Base-by-base conservation (phyloP, 306 rosid species). In the Hylodesmum podocarpum region DNA sequence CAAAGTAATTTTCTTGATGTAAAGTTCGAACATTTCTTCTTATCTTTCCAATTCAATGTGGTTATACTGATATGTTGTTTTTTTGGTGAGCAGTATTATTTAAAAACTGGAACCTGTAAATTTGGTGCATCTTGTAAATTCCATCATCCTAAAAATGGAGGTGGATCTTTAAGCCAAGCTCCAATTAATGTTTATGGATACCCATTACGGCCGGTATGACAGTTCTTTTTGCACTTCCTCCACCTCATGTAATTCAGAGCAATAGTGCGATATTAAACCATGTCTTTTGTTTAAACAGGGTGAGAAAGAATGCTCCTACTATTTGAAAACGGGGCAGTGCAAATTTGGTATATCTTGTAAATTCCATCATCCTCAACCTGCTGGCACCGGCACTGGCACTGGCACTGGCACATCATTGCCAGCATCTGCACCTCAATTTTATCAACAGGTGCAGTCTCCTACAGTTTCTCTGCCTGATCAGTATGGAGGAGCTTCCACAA, bases 291-390 rank as follows among this genome's bases (percentile, higher is more conserved):
- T 81, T 77, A 22, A 66, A 84, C 87, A 93, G 96, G 95, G 95
- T 43, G 96, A 93, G 94, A 82, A 66, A 41, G 98, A 93, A 81
- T 91, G 98, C 98, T 90, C 96, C 95, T 93, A 93, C 83, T 93
- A 91, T 93, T 93, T 93, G 90, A 91, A 93, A 89, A 91, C 90
- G 90, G 96, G 96, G 98, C 98, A 85, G 64, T 93, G 96, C 95
- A 93, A 93, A 85, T 93, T 93, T 85, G 98, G 96, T 74, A 14
- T 85, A 82, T 89, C 98, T 61, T 93, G 98, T 93, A 93, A 91
- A 93, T 93, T 89, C 89, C 91, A 91, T 77, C 96, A 93, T 85
- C 98, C 98, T 69, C 94, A 89, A 75, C 89, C 88, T 46, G 93
- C 88, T 78, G 93, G 88, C n/a, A n/a, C n/a, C n/a, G n/a, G n/a